These are phyloP conservation scores for Anisodus acutangulus DNA, from an alignment of 257 asterid species.

Conservation along the genomic window DNA sequence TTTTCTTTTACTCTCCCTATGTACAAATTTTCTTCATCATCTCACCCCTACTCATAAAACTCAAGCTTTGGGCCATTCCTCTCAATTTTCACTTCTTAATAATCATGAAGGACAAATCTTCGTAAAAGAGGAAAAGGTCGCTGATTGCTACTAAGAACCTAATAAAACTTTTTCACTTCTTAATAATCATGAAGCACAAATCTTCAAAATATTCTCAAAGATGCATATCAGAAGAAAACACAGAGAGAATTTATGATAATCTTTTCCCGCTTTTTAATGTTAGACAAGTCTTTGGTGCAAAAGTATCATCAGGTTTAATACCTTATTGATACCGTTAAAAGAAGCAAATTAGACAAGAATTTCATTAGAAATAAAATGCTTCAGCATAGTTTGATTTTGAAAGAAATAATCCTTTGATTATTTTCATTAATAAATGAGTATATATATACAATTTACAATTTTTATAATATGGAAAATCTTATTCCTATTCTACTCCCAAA, in stretches of 20 bases:
- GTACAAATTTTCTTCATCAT: background rate
- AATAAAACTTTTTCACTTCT: background rate
- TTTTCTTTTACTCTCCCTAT: background rate
- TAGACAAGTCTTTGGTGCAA: too few species aligned
- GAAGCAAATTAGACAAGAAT: background rate
- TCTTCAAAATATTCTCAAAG: background rate
- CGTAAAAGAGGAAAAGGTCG: background rate
- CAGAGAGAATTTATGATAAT: too few species aligned
- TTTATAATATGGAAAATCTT: too few species aligned
- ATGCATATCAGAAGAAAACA: too few species aligned
- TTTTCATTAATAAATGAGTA: too few species aligned
- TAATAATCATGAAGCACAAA: background rate
- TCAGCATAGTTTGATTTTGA: background rate
- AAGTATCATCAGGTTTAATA: background rate
- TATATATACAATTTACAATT: too few species aligned
- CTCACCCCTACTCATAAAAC: background rate
- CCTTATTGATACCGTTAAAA: background rate
- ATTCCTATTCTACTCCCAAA: too few species aligned
- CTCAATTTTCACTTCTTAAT: background rate
- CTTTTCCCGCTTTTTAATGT: too few species aligned
- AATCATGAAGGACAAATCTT: background rate
- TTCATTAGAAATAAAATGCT: background rate
- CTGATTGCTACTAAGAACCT: too few species aligned
- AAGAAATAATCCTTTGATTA: too few species aligned
- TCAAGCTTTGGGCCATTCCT: background rate